Percentiles rank a stretch among this genome's conserved stretches.
These are phyloP conservation scores for Peniophora sp. DNA, from an alignment of 1,284 basidiomycete species.

Conservation along the genomic window DNA sequence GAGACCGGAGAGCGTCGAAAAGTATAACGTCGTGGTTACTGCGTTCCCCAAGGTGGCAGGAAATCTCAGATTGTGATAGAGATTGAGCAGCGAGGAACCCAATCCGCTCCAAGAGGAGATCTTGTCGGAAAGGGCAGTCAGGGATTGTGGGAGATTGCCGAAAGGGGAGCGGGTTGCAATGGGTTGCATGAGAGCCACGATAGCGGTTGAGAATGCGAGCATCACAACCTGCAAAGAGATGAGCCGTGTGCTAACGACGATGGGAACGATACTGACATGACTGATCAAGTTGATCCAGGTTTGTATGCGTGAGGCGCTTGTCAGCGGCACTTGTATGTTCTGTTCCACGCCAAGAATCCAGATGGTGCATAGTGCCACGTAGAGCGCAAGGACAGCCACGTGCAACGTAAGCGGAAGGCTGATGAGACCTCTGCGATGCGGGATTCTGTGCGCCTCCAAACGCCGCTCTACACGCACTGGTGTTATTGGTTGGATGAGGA, in stretches of 20 bases:
- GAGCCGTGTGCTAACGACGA: background rate
- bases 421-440: too few species aligned
- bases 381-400: too few species aligned
- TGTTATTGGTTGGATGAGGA: too few species aligned
- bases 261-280: too few species aligned
- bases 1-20: background rate
- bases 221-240: background rate
- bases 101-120: constrained; percentile 12
- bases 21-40: background rate
- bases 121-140: constrained; percentile 13
- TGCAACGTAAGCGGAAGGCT: too few species aligned
- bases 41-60: background rate
- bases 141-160: constrained; percentile 4
- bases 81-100: constrained; percentile 9
- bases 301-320: too few species aligned
- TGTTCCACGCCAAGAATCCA: too few species aligned
- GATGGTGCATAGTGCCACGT: too few species aligned
- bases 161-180: background rate
- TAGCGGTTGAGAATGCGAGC: background rate
- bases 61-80: constrained; percentile 2
- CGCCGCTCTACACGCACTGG: too few species aligned
- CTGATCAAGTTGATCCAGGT: too few species aligned
- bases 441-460: too few species aligned
- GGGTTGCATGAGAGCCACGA: background rate
- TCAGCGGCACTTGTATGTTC: too few species aligned